Conservation (phyloP, 2,329 filamentous ascomycete genomes). For the Aspergillus quadricinctus region DNA sequence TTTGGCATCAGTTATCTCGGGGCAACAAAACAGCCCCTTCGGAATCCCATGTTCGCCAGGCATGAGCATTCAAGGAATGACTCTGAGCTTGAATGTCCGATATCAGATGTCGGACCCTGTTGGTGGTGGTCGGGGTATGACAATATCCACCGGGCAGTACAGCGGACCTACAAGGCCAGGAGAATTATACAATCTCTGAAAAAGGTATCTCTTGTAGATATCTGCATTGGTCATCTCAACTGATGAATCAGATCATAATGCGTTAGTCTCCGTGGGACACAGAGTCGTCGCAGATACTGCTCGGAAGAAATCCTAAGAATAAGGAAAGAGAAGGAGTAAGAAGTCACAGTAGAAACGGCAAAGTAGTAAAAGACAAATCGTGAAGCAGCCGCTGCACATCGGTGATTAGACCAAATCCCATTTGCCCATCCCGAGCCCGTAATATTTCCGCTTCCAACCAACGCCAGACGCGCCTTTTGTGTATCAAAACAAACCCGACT, state of each 20-base stretch:
- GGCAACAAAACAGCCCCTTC: no score
- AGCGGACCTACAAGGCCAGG: no score
- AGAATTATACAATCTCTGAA: no score
- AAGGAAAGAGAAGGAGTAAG: constrained; percentile 3
- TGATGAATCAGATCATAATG: constrained; percentile 3
- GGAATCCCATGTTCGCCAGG: no score
- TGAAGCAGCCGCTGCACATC: constrained; percentile 19
- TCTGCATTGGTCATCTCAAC: constrained; percentile 1
- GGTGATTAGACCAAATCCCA: constrained; percentile 10
- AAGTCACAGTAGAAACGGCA: constrained; percentile 9
- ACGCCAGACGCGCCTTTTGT: constrained; percentile 20
- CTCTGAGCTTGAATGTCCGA: no score
- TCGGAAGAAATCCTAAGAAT: constrained; percentile 2
- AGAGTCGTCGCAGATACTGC: constrained; percentile 4
- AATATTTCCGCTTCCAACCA: constrained; percentile 19
- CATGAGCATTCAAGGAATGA: no score
- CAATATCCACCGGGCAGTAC: no score
- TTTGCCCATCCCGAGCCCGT: constrained; percentile 8
- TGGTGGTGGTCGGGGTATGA: no score
- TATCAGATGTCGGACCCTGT: no score
- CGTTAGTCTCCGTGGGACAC: not conserved
- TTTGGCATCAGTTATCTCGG: no score
- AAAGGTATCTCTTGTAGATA: no score
- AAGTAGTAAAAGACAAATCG: constrained; percentile 21
- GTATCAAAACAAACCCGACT: constrained; percentile 10